Conservation (phyloP, 768 basidiomycete genomes). For the Boletus reticuloceps region DNA sequence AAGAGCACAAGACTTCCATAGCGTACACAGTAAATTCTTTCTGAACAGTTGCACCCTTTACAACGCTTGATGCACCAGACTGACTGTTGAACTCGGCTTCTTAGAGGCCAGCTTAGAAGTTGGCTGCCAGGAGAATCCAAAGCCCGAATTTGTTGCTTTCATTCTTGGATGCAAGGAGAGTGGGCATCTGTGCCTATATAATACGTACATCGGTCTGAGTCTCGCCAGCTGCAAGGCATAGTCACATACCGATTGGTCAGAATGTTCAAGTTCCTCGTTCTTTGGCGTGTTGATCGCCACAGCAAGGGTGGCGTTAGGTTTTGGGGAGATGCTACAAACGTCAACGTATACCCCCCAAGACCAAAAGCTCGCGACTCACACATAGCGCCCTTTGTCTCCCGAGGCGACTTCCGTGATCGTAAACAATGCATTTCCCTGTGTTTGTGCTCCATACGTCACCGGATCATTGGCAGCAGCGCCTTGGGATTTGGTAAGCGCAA, state of each 20-base stretch:
- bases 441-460: slow-evolving; percentile 3
- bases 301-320: not conserved
- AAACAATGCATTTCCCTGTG: slow-evolving; percentile 1
- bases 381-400: slow-evolving; percentile 2
- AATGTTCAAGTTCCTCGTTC: not conserved
- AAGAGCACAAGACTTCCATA: no score
- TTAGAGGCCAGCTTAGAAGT: not conserved
- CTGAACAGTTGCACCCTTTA: no score
- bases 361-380: not conserved
- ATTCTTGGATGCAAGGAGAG: not conserved
- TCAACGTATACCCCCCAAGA: not conserved
- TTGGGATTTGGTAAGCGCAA: not conserved
- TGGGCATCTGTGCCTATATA: not conserved
- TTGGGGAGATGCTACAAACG: slow-evolving; percentile 7
- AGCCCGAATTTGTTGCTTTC: not conserved
- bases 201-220: not conserved
- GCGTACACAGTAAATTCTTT: no score
- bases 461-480: not conserved
- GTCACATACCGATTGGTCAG: not conserved
- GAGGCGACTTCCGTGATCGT: not conserved
- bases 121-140: slow-evolving; percentile 1
- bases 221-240: not conserved
- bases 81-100: not conserved
- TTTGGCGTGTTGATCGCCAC: not conserved
- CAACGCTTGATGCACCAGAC: no score